phyloP scores from a whole-genome alignment of 768 basidiomycete genomes.

The Lactifluus subvellereus region DNA sequence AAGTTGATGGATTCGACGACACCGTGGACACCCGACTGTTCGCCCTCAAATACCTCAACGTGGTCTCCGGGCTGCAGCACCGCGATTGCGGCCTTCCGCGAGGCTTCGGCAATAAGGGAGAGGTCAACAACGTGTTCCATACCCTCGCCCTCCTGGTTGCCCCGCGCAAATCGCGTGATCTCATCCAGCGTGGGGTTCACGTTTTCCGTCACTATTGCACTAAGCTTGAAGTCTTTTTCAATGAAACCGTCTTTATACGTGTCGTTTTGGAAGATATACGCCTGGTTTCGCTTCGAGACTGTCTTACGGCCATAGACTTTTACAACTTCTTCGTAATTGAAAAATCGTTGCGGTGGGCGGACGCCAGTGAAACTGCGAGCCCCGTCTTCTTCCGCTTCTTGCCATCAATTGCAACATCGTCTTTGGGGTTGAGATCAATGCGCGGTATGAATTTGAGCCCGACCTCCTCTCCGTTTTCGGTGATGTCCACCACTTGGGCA shows the following conservation, averaged over 20 bases:
- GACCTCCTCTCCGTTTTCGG: constrained; percentile 89
- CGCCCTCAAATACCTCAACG: constrained; percentile 95
- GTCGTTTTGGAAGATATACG: constrained; percentile 86
- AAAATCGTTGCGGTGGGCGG: constrained; percentile 87
- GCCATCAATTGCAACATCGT: constrained; percentile 59
- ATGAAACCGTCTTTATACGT: constrained; percentile 93
- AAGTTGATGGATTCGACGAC: constrained; percentile 83
- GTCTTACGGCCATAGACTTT: constrained; percentile 78
- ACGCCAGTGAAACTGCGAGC: constrained; percentile 42
- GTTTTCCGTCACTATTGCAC: constrained; percentile 72
- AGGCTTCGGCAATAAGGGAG: constrained; percentile 87
- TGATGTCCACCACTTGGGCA: constrained; percentile 91
- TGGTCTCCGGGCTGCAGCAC: constrained; percentile 98
- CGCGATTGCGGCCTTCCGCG: constrained; percentile 83
- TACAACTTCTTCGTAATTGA: constrained; percentile 88
- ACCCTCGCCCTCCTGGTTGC: constrained; percentile 62
- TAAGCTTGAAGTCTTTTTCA: constrained; percentile 90
- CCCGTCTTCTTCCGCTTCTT: constrained; percentile 74
- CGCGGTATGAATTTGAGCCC: constrained; percentile 95
- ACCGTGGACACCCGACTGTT: constrained; percentile 90
- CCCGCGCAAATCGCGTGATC: constrained; percentile 82
- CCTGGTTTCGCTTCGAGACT: constrained; percentile 66
- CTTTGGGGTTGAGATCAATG: constrained; percentile 90
- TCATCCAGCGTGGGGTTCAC: constrained; percentile 96
- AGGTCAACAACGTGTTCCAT: constrained; percentile 70